Evolutionary conservation across 441 rosid genomes (phyloP).

Genomic region (Syzygium malaccense): DNA sequence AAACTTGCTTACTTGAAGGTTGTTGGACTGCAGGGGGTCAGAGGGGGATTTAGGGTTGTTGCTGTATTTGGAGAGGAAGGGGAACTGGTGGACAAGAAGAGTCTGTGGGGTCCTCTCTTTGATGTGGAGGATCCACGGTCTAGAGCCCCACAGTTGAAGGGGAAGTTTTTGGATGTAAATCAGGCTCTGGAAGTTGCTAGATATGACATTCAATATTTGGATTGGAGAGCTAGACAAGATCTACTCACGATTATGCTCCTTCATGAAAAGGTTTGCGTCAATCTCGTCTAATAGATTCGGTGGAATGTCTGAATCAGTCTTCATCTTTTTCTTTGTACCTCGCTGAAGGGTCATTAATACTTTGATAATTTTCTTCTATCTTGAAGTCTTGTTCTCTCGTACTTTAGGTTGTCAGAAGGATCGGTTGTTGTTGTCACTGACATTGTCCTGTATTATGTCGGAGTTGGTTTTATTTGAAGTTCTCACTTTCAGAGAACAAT

Average conservation of each 20-base stretch:
- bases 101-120: slow-evolving; percentile 60
- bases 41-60: slow-evolving; percentile 59
- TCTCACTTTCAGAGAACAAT: slow-evolving; percentile 9
- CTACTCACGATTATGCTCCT: slow-evolving; percentile 81
- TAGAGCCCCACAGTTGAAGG: slow-evolving; percentile 66
- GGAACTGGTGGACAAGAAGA: slow-evolving; percentile 62
- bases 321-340: no score
- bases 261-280: slow-evolving; percentile 64
- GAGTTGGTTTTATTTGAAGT: not conserved
- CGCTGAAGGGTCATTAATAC: not conserved
- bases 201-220: slow-evolving; percentile 80
- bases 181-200: slow-evolving; percentile 93
- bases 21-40: slow-evolving; percentile 35
- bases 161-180: slow-evolving; percentile 75
- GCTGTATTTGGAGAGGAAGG: slow-evolving; percentile 76
- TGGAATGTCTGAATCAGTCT: not conserved
- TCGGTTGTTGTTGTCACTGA: not conserved
- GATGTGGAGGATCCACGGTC: slow-evolving; percentile 95
- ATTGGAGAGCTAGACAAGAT: slow-evolving; percentile 97
- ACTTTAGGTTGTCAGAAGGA: not conserved
- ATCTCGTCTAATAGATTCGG: not conserved
- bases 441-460: not conserved
- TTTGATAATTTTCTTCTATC: not conserved
- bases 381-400: not conserved
- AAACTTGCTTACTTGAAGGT: not conserved